Percentiles rank a stretch among this genome's conserved stretches.
These are phyloP conservation scores for Aureobasidium leucospermi DNA, from an alignment of 2,329 filamentous ascomycete genomes.

Conservation along the genomic window DNA sequence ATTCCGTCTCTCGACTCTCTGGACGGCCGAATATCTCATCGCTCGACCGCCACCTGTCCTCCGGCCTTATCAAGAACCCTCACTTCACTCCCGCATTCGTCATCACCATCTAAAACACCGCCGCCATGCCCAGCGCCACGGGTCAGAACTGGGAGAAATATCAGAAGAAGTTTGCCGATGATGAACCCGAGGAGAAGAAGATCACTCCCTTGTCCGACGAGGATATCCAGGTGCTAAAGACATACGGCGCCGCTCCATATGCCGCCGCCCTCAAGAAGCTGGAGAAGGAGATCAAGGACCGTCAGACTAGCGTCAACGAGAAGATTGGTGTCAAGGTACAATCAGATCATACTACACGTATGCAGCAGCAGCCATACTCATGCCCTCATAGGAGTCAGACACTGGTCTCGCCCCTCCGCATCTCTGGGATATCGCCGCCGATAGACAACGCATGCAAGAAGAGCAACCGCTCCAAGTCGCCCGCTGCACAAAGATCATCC, in stretches of 20 bases:
- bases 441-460: constrained; percentile 96
- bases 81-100: constrained; percentile 8
- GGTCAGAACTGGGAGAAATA: constrained; percentile 98
- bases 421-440: constrained; percentile 96
- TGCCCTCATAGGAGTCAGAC: constrained; percentile 71
- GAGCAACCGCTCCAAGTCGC: constrained; percentile 97
- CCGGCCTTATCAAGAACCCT: background rate
- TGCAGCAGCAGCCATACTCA: constrained; percentile 11
- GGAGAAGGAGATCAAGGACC: constrained; percentile 99
- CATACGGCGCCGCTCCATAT: constrained; percentile 89
- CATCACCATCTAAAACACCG: constrained; percentile 17
- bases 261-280: constrained; percentile 91
- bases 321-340: constrained; percentile 83
- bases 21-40: background rate
- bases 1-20: background rate
- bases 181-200: constrained; percentile 99
- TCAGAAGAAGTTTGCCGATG: constrained; percentile 92
- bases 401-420: constrained; percentile 96
- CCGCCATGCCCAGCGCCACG: constrained; percentile 81
- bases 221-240: constrained; percentile 98
- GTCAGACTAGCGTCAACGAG: constrained; percentile 95
- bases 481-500: constrained; percentile 97
- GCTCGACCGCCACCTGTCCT: background rate
- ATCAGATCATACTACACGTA: background rate
- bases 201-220: constrained; percentile 95